phyloP scores from a whole-genome alignment of 2,329 filamentous ascomycete species.

The Hysterium pulicare region DNA sequence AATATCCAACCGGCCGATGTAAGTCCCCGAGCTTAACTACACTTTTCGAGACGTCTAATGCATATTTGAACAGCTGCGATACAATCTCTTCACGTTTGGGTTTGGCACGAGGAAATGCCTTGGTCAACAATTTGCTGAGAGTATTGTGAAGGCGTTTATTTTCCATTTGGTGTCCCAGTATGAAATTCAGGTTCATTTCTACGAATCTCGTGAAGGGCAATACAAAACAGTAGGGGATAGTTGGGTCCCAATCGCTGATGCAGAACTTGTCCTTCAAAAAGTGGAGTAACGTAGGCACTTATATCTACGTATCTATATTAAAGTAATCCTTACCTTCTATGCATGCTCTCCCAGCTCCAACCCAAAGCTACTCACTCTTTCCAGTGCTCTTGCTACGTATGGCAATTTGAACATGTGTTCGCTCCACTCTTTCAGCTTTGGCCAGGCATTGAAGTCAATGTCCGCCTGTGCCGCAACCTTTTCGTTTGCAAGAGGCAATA shows the following conservation, averaged over 20 bases:
- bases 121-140: conserved; percentile 6
- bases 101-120: conserved; percentile 9
- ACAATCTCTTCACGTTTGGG: conserved; percentile 6
- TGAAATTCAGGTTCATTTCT: no score
- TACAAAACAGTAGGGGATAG: neutral
- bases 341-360: neutral
- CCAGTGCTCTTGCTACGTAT: neutral
- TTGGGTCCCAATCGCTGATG: conserved; percentile 1
- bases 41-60: neutral
- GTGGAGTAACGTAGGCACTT: neutral
- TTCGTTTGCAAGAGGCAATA: conserved; percentile 31
- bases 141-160: conserved; percentile 4
- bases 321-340: neutral
- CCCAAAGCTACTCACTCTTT: conserved; percentile 1
- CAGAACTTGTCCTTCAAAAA: neutral
- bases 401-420: neutral
- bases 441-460: neutral
- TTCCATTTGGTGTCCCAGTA: conserved; percentile 6
- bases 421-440: neutral
- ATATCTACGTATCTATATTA: neutral
- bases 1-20: conserved; percentile 6
- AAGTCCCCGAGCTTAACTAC: neutral
- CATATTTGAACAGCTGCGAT: conserved; percentile 3
- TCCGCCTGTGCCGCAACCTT: conserved; percentile 1
- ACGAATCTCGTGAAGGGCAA: neutral